Evolutionary conservation across 2,329 filamentous ascomycete species (phyloP), one percentile per base, ranked within the genome.

Genomic region (Chaetomium sp.): DNA sequence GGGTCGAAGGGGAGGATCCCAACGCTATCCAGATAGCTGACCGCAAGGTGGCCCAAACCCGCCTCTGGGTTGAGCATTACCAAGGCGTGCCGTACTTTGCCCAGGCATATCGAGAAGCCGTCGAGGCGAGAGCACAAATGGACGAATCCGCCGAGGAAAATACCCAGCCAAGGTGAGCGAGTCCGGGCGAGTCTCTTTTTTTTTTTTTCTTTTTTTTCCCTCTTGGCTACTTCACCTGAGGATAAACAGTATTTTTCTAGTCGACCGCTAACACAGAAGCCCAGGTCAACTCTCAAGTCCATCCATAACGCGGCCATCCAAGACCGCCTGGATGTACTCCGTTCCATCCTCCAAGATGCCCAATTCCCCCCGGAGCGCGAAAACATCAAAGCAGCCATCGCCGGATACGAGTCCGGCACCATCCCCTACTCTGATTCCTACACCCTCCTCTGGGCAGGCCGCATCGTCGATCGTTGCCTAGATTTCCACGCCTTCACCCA

Each of bases 371-470:
- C 68, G 2, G 74, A 77, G 61, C 64, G 56, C 9, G 59, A 65
- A 14, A 77, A 77, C 59, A 76, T 78, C 56, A 60, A 62, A 44
- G 72, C 70, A 36, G 75, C 73, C 19, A 72, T 77, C 37, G 55
- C 64, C 3, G 74, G 69, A 11, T 77, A 78, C 58, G 62, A 69
- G 37, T 64, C 67, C 7, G 72, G 71, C 34, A 50, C 61, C n/a
- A 76, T 78, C 55, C 52, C 60, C n/a, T 75, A 69, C 57, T 73
- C 71, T 1, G 52, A 62, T 4, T 59, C 69, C 2, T 76, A 70
- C 58, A 75, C 74, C 5, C 60, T 77, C 37, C 66, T 77, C 54
- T 78, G 72, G 59, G 71, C 68, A 6, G 74, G 74, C 14, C 64
- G 65, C 19, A 67, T 77, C 32, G 72, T 76, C 54, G 75, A 76